phyloP scores from a whole-genome alignment of 2,329 filamentous ascomycete species.

The Xylaria sp. region DNA sequence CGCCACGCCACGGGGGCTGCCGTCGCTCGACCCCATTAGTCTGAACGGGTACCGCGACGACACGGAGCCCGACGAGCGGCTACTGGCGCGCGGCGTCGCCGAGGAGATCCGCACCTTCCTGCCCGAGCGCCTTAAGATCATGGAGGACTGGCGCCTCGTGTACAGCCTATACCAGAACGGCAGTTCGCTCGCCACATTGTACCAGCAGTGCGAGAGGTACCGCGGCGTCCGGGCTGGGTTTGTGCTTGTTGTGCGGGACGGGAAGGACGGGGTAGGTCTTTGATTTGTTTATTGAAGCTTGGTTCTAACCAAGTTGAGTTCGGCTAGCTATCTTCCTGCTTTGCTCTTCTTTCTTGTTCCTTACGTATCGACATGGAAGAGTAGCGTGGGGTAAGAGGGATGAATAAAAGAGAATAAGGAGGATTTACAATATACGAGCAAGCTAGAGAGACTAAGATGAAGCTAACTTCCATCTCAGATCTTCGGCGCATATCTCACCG shows the following conservation, averaged over 20 bases:
- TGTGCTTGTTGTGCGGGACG: constrained; percentile 86
- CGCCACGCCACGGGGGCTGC: constrained; percentile 72
- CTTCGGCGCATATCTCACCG: constrained; percentile 94
- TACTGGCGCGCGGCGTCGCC: constrained; percentile 79
- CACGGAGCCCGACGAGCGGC: constrained; percentile 67
- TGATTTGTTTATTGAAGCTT: neutral
- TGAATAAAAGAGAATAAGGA: neutral
- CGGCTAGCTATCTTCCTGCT: neutral
- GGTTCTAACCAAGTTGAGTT: neutral
- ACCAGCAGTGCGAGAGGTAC: constrained; percentile 78
- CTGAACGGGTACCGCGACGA: constrained; percentile 72
- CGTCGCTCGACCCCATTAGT: constrained; percentile 83
- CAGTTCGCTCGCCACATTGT: constrained; percentile 85
- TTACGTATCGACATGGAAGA: neutral
- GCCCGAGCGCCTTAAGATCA: constrained; percentile 85
- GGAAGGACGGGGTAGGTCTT: constrained; percentile 73
- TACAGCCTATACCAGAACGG: constrained; percentile 95
- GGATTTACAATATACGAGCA: neutral
- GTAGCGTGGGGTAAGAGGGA: neutral
- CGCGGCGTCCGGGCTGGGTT: constrained; percentile 81
- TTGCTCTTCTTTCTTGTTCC: neutral
- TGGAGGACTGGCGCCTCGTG: constrained; percentile 84
- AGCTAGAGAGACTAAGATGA: neutral
- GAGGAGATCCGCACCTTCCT: constrained; percentile 93
- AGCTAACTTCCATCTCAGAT: constrained; percentile 58